Evolutionary conservation across 1,139 yeast genomes (phyloP), one percentile per base, ranked within the genome.

Genomic region (Sugiyamaella pinicola): DNA sequence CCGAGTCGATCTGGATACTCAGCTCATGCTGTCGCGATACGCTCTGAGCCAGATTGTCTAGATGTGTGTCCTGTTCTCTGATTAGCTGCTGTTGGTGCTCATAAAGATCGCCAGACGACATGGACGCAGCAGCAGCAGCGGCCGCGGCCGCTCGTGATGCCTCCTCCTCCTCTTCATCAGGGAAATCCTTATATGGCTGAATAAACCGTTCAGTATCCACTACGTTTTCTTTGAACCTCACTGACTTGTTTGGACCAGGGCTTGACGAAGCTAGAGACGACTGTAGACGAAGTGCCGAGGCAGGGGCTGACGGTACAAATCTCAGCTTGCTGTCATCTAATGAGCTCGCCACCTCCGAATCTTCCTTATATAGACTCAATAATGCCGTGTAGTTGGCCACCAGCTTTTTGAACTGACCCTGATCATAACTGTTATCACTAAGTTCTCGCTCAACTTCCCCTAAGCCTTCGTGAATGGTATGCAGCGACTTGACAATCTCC

Each of bases 11-110:
- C 45, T 75, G 77, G 13, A 78, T 63, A 8, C 95, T 86, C 72
- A 88, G 79, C 33, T 75, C 75, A 58, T 82, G 83, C 67, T 87
- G 96, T 28, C 83, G 74, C 28, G 77, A 72, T 1, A 88, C 84
- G 18, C 89, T 83, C 12, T 70, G 69, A 41, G 88, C 82, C 21
- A 88, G 73, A 1, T 70, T 59, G 49, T 80, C 85, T 46, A 88
- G 70, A 54, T 82, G 79, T 12, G 73, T 71, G 64, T 88, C 96
- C 64, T 88, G 96, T 10, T 77, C 67, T 10, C 69, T 56, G 46
- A 85, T 61, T 50, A 79, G 79, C 61, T 84, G 89, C 61, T 86
- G 87, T 64, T 88, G 91, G 59, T 78, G 81, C 12, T 83, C 83
- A 66, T 82, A 83, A 47, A 86, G 61, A 54, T 55, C 61, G 18